A percentile compares a stretch with the other conserved stretches of the same genome.
phyloP scores from a whole-genome alignment of 2,329 filamentous ascomycete genomes.

The Beauveria sp. region DNA sequence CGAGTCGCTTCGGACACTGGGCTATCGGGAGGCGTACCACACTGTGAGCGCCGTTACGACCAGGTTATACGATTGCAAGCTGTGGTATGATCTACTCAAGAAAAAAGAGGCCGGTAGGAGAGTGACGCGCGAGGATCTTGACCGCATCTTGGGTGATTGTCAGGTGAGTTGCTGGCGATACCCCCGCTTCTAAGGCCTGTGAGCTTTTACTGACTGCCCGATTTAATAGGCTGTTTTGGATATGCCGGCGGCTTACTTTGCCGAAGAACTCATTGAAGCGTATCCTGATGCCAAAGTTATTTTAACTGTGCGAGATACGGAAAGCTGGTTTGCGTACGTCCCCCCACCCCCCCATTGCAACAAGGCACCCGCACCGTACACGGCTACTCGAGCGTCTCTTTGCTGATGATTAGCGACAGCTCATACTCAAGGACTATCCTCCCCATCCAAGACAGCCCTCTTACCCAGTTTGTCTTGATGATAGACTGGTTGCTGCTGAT shows the following conservation, averaged over 20 bases:
- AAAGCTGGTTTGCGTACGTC: conserved; percentile 8
- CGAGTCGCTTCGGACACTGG: conserved; percentile 1
- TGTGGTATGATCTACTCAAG: conserved; percentile 4
- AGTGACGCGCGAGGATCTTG: neutral
- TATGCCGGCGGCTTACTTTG: conserved; percentile 6
- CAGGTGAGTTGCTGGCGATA: neutral
- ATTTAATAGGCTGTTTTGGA: neutral
- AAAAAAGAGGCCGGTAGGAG: neutral
- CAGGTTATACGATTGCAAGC: neutral
- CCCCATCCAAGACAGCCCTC: neutral
- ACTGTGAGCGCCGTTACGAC: neutral
- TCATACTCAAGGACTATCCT: neutral
- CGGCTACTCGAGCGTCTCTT: neutral
- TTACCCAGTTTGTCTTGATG: neutral
- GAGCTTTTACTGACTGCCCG: neutral
- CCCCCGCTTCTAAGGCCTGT: no score
- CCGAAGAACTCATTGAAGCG: neutral
- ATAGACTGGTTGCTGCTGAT: neutral
- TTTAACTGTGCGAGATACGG: neutral
- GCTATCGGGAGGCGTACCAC: conserved; percentile 4
- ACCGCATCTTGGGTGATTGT: neutral
- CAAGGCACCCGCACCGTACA: neutral
- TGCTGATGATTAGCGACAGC: neutral
- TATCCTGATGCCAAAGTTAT: conserved; percentile 9
- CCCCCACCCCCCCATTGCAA: neutral